phyloP scores from a whole-genome alignment of 345 rosid species.

The Draba incana region DNA sequence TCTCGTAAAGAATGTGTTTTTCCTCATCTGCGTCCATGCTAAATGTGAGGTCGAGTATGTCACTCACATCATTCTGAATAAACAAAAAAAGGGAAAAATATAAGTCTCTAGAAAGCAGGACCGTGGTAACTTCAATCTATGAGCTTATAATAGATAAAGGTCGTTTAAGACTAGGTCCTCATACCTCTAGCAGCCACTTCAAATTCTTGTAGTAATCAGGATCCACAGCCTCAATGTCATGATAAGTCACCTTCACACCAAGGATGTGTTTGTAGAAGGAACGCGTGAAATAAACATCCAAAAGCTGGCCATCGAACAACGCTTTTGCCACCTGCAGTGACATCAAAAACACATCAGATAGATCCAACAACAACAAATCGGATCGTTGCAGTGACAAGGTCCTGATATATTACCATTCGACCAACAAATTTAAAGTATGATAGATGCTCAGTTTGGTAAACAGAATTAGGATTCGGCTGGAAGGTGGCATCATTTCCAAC shows the following conservation, averaged over 20 bases:
- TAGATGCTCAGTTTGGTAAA: slow-evolving; percentile 93
- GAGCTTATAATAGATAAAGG: slow-evolving; percentile 8
- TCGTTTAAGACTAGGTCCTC: slow-evolving; percentile 35
- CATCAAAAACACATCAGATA: slow-evolving; percentile 33
- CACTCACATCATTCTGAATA: slow-evolving; percentile 82
- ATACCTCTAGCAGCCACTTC: slow-evolving; percentile 98
- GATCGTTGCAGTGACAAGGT: slow-evolving; percentile 21
- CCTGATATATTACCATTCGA: slow-evolving; percentile 72
- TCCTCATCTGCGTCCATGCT: slow-evolving; percentile 99
- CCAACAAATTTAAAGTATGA: slow-evolving; percentile 97
- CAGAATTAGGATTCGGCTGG: slow-evolving; percentile 98
- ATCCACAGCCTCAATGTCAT: slow-evolving; percentile 99
- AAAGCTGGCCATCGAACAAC: slow-evolving; percentile 91
- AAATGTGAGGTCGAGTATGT: slow-evolving; percentile 87
- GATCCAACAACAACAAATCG: slow-evolving; percentile 17
- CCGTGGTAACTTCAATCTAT: background rate
- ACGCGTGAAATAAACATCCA: slow-evolving; percentile 95
- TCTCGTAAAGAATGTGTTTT: slow-evolving; percentile 91
- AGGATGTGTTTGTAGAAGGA: slow-evolving; percentile 97
- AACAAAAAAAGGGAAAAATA: slow-evolving; percentile 19
- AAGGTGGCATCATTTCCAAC: slow-evolving; percentile 94
- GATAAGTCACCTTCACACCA: slow-evolving; percentile 95
- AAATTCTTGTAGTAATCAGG: slow-evolving; percentile 96
- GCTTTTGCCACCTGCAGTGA: slow-evolving; percentile 88
- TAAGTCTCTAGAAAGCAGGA: slow-evolving; percentile 20